Conservation (phyloP, 2,329 filamentous ascomycete genomes). For the Nothophaeocryptopus gaeumannii region DNA sequence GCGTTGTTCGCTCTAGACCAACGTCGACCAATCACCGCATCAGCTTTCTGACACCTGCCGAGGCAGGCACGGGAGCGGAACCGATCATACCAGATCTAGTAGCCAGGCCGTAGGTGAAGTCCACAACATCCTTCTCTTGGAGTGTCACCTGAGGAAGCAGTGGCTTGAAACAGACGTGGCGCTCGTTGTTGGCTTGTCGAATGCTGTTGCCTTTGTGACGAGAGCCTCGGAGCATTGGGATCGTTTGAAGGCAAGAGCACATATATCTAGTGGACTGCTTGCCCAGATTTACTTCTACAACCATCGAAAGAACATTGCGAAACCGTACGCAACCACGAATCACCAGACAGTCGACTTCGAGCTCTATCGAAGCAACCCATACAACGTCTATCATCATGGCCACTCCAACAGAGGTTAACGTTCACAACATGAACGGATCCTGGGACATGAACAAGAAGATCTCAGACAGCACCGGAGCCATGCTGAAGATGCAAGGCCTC, state of each 20-base stretch:
- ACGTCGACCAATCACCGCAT: background rate
- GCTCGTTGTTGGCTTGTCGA: background rate
- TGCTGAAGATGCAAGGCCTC: conserved; percentile 60
- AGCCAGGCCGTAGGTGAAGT: background rate
- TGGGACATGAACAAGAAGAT: conserved; percentile 75
- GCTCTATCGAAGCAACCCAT: background rate
- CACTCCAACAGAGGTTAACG: conserved; percentile 64
- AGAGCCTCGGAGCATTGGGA: conserved; percentile 6
- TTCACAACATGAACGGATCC: conserved; percentile 65
- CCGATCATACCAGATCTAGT: background rate
- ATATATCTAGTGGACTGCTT: background rate
- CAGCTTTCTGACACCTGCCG: background rate
- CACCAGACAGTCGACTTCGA: background rate
- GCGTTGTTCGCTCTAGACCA: background rate
- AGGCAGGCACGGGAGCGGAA: conserved; percentile 2
- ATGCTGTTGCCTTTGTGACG: background rate
- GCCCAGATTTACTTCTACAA: background rate
- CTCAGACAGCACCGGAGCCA: conserved; percentile 65
- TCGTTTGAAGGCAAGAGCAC: background rate
- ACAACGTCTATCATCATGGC: conserved; percentile 57
- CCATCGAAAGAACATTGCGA: background rate
- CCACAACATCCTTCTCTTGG: background rate
- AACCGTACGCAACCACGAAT: background rate
- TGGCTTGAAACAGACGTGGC: too few relatives aligned
- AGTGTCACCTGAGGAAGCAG: background rate